Evolutionary conservation across 306 rosid genomes (phyloP).

Genomic region (Luffa acutangula): DNA sequence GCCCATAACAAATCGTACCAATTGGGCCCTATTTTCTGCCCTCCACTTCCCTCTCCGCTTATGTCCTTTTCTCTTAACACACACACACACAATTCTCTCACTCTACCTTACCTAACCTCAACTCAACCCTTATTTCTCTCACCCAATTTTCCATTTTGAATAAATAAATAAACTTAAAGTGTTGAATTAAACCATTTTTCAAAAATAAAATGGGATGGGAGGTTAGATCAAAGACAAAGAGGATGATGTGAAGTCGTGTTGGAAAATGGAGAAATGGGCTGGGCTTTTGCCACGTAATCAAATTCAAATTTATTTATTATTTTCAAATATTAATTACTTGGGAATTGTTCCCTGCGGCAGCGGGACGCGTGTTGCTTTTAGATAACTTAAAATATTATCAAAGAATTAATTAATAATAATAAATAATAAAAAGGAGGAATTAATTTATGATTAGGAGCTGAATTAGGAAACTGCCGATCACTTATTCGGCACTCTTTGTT

Average conservation of each 20-base stretch:
- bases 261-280: not conserved
- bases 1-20: not conserved
- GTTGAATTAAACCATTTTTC: too few relatives aligned
- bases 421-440: not conserved
- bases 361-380: not conserved
- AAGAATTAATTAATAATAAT: not conserved
- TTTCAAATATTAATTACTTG: not conserved
- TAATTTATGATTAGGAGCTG: not conserved
- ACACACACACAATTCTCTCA: too few relatives aligned
- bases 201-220: not conserved
- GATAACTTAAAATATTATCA: not conserved
- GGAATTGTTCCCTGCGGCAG: not conserved
- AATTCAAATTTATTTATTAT: not conserved
- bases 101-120: not conserved
- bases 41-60: not conserved
- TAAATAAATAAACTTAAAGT: not conserved
- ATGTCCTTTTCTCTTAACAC: not conserved
- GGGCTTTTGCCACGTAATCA: constrained; percentile 1
- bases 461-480: not conserved
- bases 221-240: not conserved
- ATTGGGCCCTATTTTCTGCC: not conserved
- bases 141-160: not conserved
- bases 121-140: not conserved
- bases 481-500: not conserved
- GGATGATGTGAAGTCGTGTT: not conserved